Conservation (phyloP, 140 eudicot species). For the Oenanthe javanica region DNA sequence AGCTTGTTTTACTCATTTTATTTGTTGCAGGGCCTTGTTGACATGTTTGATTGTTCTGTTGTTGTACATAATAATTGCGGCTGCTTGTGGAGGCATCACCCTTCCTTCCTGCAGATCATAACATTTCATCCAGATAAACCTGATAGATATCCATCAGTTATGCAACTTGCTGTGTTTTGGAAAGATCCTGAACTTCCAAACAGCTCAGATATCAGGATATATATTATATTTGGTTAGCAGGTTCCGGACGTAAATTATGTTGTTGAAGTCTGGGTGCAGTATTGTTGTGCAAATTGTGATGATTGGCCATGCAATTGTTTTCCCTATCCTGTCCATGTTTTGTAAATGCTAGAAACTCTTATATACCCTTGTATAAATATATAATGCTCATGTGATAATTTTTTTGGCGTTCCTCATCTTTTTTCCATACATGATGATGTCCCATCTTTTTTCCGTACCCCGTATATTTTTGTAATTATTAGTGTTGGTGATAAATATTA, state of each 20-base stretch:
- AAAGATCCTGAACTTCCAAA: constrained; percentile 8
- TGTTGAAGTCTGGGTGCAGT: not conserved
- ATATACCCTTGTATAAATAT: not conserved
- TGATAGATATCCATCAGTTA: constrained; percentile 1
- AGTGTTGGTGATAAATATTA: not conserved
- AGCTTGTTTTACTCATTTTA: not conserved
- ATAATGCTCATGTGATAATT: not conserved
- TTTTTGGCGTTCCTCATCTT: not conserved
- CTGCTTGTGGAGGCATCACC: constrained; percentile 85
- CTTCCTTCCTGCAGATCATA: constrained; percentile 84
- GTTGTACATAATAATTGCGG: constrained; percentile 79
- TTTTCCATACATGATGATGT: too few relatives aligned
- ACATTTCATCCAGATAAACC: constrained; percentile 17
- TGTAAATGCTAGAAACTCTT: constrained; percentile 7
- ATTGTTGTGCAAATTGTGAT: not conserved
- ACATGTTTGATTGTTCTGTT: constrained; percentile 74
- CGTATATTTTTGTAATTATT: too few relatives aligned
- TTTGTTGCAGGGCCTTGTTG: constrained; percentile 69
- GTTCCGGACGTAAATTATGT: constrained; percentile 10
- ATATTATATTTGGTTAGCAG: constrained; percentile 11
- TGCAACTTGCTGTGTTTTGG: constrained; percentile 18
- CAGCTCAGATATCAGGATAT: constrained; percentile 17
- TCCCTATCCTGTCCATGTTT: not conserved
- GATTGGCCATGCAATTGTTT: not conserved
- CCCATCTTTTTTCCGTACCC: too few relatives aligned